These are phyloP conservation scores for Pseudocercospora fijiensis DNA, from an alignment of 2,329 filamentous ascomycete genomes.

Conservation along the genomic window DNA sequence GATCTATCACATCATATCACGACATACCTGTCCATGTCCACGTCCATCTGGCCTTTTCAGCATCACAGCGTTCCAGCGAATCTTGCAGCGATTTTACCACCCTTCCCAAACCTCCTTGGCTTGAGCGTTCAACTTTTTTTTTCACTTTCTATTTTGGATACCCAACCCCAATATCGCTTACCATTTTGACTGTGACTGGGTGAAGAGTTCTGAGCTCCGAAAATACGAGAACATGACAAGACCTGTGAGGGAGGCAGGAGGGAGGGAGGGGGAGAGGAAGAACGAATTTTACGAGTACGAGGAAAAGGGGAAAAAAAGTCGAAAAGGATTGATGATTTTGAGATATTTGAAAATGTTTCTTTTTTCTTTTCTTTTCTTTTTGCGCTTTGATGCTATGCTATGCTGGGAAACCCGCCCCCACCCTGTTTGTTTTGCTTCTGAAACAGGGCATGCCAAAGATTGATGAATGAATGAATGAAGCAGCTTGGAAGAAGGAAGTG, in stretches of 20 bases:
- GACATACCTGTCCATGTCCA: background rate
- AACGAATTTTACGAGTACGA: background rate
- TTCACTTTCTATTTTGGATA: conserved; percentile 16
- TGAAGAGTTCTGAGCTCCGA: background rate
- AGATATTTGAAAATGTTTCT: too few species aligned
- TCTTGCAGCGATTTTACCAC: background rate
- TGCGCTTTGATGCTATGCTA: too few species aligned
- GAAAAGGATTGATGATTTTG: too few species aligned
- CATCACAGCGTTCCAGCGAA: background rate
- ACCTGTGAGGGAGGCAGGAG: too few species aligned
- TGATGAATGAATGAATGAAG: too few species aligned
- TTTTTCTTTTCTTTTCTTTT: too few species aligned
- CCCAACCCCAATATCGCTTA: conserved; percentile 13
- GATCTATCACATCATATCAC: background rate
- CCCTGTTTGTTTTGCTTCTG: too few species aligned
- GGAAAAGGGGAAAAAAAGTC: background rate
- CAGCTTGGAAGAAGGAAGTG: background rate
- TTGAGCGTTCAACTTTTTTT: conserved; percentile 3
- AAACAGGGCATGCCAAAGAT: too few species aligned
- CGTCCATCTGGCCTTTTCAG: background rate
- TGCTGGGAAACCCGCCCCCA: too few species aligned
- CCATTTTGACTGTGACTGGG: background rate
- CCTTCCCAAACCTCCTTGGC: background rate
- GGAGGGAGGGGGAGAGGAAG: too few species aligned
- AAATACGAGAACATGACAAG: background rate